Evolutionary conservation across 2,329 filamentous ascomycete genomes (phyloP).

Genomic region (Trichoderma brevicompactum): DNA sequence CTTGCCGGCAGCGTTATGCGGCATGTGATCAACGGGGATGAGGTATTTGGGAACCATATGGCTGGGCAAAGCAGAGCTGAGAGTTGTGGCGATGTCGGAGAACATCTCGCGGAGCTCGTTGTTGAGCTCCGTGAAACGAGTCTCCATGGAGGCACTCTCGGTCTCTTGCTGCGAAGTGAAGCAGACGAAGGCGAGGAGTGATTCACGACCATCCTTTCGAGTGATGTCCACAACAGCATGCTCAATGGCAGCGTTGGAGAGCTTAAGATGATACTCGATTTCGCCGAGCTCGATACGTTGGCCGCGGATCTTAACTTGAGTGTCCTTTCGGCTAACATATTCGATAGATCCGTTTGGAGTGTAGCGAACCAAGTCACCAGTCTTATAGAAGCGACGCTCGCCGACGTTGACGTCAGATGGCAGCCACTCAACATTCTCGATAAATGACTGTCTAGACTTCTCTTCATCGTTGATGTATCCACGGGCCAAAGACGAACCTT

Average conservation of each 20-base stretch:
- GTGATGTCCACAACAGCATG: conserved; percentile 14
- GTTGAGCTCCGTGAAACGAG: not conserved
- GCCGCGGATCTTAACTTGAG: conserved; percentile 27
- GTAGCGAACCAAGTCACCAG: conserved; percentile 27
- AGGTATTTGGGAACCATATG: conserved; percentile 25
- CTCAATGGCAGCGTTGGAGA: not conserved
- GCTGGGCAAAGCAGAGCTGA: conserved; percentile 2
- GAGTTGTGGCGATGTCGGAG: not conserved
- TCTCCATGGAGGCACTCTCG: conserved; percentile 6
- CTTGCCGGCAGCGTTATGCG: conserved; percentile 25
- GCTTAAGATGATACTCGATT: conserved; percentile 21
- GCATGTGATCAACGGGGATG: conserved; percentile 20
- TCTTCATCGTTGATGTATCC: conserved; percentile 34
- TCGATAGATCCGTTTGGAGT: conserved; percentile 9
- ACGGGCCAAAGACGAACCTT: conserved; percentile 33
- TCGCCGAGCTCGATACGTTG: conserved; percentile 27
- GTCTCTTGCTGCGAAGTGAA: conserved; percentile 14
- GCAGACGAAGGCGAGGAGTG: conserved; percentile 10
- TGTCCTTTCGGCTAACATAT: conserved; percentile 21
- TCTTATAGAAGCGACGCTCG: conserved; percentile 28
- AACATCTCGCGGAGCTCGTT: not conserved
- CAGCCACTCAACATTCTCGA: conserved; percentile 19
- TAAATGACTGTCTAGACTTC: conserved; percentile 31
- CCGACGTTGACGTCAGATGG: not conserved
- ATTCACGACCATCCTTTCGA: not conserved